These are phyloP conservation scores for Diaporthe velutina DNA, from an alignment of 2,329 filamentous ascomycete genomes.

Conservation along the genomic window DNA sequence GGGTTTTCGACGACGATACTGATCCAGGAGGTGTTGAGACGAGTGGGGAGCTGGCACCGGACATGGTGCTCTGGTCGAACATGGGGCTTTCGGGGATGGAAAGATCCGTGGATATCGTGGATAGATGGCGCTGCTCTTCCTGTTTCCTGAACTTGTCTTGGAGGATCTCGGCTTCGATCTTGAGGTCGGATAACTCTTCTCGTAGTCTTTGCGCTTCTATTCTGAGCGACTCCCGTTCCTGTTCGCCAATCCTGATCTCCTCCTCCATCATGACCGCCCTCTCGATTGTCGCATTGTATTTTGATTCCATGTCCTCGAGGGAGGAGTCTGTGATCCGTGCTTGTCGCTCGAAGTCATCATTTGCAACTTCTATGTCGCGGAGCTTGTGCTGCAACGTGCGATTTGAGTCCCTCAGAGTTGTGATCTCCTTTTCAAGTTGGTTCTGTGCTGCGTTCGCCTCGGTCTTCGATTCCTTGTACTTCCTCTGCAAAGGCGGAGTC, in stretches of 20 bases:
- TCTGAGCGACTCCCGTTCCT: constrained; percentile 88
- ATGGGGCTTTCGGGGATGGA: constrained; percentile 76
- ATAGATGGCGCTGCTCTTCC: constrained; percentile 66
- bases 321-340: constrained; percentile 96
- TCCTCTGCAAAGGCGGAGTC: constrained; percentile 70
- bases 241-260: constrained; percentile 90
- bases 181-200: constrained; percentile 92
- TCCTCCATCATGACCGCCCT: constrained; percentile 93
- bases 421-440: constrained; percentile 94
- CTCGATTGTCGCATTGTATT: constrained; percentile 96
- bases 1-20: constrained; percentile 62
- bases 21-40: constrained; percentile 83
- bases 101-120: constrained; percentile 72
- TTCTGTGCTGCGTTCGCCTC: constrained; percentile 90
- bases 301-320: constrained; percentile 95
- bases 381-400: constrained; percentile 85
- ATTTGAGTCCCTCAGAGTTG: constrained; percentile 86
- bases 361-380: constrained; percentile 96
- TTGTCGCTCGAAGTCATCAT: constrained; percentile 98
- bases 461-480: constrained; percentile 94
- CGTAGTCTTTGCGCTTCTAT: constrained; percentile 92
- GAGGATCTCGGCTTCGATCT: constrained; percentile 94
- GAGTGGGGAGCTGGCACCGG: constrained; percentile 92
- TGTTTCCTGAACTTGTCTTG: constrained; percentile 91
- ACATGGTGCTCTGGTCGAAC: constrained; percentile 82